Percentiles rank a stretch among this genome's conserved stretches.
phyloP scores from a whole-genome alignment of 148 eudicot genomes.

The Rhododendron williamsianum region DNA sequence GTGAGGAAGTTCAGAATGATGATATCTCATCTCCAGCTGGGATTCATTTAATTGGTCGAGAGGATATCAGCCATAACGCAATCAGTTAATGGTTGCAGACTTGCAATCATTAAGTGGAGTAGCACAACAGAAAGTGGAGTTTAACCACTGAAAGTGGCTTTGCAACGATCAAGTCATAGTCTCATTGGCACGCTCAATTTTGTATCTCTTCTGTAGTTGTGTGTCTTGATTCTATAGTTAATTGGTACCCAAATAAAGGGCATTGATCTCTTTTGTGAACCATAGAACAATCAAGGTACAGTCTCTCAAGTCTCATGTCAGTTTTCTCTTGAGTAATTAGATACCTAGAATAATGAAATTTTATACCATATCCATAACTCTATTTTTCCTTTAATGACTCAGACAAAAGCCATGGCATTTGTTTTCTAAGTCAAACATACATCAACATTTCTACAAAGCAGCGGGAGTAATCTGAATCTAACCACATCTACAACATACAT shows the following conservation, averaged over 20 bases:
- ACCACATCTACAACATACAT: neutral
- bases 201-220: neutral
- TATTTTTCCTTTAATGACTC: neutral
- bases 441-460: neutral
- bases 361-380: neutral
- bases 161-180: neutral
- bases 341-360: neutral
- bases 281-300: neutral
- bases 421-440: neutral
- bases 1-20: neutral
- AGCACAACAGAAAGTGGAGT: neutral
- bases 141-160: neutral
- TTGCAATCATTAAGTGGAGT: neutral
- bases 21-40: neutral
- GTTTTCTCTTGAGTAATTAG: neutral
- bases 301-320: neutral
- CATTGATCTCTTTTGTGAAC: neutral
- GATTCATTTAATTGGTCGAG: neutral
- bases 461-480: neutral
- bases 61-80: neutral
- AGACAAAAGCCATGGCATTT: neutral
- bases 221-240: neutral
- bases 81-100: neutral
- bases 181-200: neutral
- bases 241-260: neutral